phyloP scores from a whole-genome alignment of 176 grass and related monocot species.

The Olyra latifolia region DNA sequence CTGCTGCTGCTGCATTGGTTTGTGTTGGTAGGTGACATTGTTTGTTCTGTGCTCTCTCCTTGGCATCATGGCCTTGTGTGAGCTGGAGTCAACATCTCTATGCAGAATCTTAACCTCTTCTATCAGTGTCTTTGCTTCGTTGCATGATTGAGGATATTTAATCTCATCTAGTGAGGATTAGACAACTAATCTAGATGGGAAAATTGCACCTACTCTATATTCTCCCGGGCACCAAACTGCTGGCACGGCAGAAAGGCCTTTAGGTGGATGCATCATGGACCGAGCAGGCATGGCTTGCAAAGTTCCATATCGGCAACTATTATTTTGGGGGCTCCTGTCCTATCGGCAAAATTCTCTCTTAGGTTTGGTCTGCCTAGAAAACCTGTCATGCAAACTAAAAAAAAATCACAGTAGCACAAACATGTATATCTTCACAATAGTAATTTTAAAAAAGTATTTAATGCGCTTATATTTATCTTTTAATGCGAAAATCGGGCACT shows the following conservation, averaged over 20 bases:
- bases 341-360: background rate
- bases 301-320: background rate
- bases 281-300: background rate
- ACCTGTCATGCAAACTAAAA: background rate
- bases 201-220: background rate
- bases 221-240: conserved; percentile 22
- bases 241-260: conserved; percentile 26
- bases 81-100: conserved; percentile 34
- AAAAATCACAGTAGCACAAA: background rate
- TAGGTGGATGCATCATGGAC: conserved; percentile 25
- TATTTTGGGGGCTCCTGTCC: conserved; percentile 7
- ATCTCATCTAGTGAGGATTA: background rate
- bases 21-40: background rate
- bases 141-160: conserved; percentile 5
- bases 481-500: background rate
- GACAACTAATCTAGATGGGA: background rate
- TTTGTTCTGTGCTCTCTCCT: background rate
- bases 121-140: background rate
- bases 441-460: background rate
- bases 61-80: background rate
- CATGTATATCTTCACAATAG: background rate
- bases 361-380: conserved; percentile 13
- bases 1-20: background rate
- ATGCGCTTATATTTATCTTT: background rate
- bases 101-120: conserved; percentile 28